Conservation (phyloP, 2,329 filamentous ascomycete genomes). For the Claviceps spartinae region DNA sequence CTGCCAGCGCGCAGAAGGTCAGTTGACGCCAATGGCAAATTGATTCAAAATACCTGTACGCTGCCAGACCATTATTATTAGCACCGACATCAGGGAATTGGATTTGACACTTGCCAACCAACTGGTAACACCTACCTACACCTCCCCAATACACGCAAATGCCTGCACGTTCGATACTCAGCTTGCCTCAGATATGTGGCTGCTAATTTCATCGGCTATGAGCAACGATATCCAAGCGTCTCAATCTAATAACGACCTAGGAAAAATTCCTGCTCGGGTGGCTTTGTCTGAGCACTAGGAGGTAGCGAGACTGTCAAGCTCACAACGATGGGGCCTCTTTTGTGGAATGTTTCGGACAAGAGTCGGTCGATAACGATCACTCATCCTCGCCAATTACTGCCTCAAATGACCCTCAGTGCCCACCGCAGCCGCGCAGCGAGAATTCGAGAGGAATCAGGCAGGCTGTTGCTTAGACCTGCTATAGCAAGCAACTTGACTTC, state of each 20-base stretch:
- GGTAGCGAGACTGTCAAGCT: background rate
- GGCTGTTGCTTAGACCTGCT: background rate
- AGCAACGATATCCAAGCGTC: background rate
- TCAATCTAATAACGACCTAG: no score
- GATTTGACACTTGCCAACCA: background rate
- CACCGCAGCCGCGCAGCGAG: background rate
- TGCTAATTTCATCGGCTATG: background rate
- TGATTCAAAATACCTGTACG: no score
- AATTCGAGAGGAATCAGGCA: background rate
- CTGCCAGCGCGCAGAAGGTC: background rate
- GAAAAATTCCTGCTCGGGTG: background rate
- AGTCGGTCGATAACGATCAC: background rate
- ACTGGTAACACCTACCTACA: background rate
- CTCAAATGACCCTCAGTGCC: background rate
- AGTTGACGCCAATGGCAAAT: background rate
- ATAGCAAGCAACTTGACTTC: background rate
- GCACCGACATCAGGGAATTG: background rate
- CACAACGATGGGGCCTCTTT: background rate
- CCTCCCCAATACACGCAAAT: background rate
- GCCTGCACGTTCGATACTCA: background rate
- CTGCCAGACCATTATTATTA: background rate
- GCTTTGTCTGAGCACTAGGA: background rate
- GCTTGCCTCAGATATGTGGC: background rate
- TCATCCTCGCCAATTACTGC: background rate
- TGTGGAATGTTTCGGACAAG: background rate